Evolutionary conservation across 208 protist species (phyloP).

Genomic region (Entamoeba dispar): DNA sequence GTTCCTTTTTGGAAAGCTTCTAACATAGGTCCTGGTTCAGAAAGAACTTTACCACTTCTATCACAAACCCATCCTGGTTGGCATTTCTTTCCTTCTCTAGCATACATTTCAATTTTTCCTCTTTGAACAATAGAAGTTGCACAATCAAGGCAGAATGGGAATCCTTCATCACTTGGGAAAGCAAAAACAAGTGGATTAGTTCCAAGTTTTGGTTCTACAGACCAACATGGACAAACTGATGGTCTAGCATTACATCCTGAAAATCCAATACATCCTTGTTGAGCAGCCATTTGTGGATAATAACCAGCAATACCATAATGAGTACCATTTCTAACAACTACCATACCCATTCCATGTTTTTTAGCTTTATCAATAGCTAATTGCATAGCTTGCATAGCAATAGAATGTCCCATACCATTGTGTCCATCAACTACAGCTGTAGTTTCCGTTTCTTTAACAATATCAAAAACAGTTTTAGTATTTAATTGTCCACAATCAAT

Average conservation of each 20-base stretch:
- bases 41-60: neutral
- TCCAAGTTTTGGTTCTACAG: slow-evolving; percentile 25
- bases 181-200: slow-evolving; percentile 33
- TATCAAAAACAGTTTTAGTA: slow-evolving; percentile 13
- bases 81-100: neutral
- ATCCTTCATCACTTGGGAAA: slow-evolving; percentile 30
- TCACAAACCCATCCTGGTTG: slow-evolving; percentile 27
- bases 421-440: slow-evolving; percentile 36
- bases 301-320: slow-evolving; percentile 36
- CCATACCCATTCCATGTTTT: slow-evolving; percentile 25
- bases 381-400: slow-evolving; percentile 22
- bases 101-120: slow-evolving; percentile 29
- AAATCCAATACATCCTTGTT: slow-evolving; percentile 26
- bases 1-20: neutral
- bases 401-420: slow-evolving; percentile 30
- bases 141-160: slow-evolving; percentile 28
- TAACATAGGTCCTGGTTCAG: slow-evolving; percentile 4
- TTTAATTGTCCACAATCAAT: slow-evolving; percentile 19
- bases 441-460: slow-evolving; percentile 28
- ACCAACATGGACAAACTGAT: slow-evolving; percentile 21
- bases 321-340: slow-evolving; percentile 29
- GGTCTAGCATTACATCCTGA: slow-evolving; percentile 31
- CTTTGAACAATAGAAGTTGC: slow-evolving; percentile 27
- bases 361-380: slow-evolving; percentile 37
- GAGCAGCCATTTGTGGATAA: slow-evolving; percentile 20